phyloP scores from a whole-genome alignment of 257 asterid species.

The Eucommia ulmoides region DNA sequence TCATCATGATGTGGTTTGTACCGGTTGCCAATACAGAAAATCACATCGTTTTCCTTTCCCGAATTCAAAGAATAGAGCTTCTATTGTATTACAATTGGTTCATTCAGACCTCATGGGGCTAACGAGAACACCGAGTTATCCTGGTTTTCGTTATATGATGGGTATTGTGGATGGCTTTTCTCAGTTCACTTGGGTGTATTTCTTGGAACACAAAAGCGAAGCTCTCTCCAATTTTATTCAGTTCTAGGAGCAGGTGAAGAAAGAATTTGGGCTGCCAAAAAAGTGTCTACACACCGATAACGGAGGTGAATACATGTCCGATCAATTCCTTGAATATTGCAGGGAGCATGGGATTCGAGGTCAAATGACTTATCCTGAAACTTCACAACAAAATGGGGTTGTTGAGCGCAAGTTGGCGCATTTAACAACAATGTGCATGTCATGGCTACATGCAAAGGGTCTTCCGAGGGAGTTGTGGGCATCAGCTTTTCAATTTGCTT shows the following conservation, averaged over 20 bases:
- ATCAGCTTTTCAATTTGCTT: not conserved
- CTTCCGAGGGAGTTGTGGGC: not conserved
- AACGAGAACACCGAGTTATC: constrained; percentile 1
- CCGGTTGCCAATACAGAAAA: not conserved
- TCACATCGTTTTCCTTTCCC: not conserved
- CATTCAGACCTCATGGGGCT: not conserved
- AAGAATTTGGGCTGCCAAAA: too few relatives aligned
- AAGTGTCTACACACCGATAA: too few relatives aligned
- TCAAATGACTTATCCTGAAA: too few relatives aligned
- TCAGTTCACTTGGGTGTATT: too few relatives aligned
- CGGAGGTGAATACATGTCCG: too few relatives aligned
- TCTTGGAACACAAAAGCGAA: too few relatives aligned
- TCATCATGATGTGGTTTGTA: not conserved
- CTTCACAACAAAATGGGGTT: not conserved
- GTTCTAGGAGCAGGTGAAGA: too few relatives aligned
- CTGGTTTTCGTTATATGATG: too few relatives aligned
- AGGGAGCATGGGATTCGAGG: too few relatives aligned
- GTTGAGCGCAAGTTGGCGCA: constrained; percentile 3
- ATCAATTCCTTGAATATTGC: too few relatives aligned
- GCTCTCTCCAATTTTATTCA: too few relatives aligned
- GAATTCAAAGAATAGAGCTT: not conserved
- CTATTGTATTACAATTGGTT: not conserved
- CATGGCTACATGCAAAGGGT: not conserved
- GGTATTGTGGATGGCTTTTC: too few relatives aligned
- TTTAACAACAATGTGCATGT: not conserved